phyloP scores from a whole-genome alignment of 139 green algal species.

The Ostreobium quekettii region DNA sequence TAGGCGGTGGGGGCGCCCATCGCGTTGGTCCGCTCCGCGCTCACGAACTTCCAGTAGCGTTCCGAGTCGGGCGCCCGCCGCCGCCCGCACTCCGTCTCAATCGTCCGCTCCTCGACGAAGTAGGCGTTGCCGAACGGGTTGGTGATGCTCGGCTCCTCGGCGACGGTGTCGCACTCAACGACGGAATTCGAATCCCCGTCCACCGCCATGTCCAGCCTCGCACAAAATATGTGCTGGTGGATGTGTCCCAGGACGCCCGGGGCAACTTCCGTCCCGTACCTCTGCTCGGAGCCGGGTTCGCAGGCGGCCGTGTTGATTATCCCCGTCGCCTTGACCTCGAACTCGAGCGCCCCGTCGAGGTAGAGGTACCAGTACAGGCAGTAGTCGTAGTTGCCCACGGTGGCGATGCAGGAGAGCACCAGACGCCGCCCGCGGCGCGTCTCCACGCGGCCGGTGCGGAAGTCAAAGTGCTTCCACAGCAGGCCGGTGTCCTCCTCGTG shows the following conservation, averaged over 20 bases:
- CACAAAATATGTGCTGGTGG: conserved; percentile 83
- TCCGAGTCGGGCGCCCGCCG: too few species aligned
- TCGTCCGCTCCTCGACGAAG: too few species aligned
- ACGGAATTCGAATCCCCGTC: too few species aligned
- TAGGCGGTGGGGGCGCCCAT: too few species aligned
- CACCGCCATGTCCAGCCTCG: conserved; percentile 64
- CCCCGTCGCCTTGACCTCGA: conserved; percentile 81
- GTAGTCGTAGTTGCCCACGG: conserved; percentile 79
- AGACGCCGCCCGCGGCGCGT: conserved; percentile 54
- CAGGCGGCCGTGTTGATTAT: conserved; percentile 74
- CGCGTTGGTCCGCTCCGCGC: too few species aligned
- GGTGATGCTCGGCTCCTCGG: too few species aligned
- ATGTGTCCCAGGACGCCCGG: conserved; percentile 57
- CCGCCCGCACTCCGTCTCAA: too few species aligned
- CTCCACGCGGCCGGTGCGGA: conserved; percentile 37
- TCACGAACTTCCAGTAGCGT: too few species aligned
- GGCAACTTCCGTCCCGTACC: conserved; percentile 57
- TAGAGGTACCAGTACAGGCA: conserved; percentile 64
- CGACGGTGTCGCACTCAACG: too few species aligned
- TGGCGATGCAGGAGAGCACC: conserved; percentile 61
- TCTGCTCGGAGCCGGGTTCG: too few species aligned
- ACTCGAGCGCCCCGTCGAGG: conserved; percentile 34
- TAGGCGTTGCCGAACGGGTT: too few species aligned
- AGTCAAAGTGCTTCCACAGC: conserved; percentile 83
- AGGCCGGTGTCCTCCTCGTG: conserved; percentile 82